phyloP scores from a whole-genome alignment of 441 rosid genomes.

The Macaranga tanarius region DNA sequence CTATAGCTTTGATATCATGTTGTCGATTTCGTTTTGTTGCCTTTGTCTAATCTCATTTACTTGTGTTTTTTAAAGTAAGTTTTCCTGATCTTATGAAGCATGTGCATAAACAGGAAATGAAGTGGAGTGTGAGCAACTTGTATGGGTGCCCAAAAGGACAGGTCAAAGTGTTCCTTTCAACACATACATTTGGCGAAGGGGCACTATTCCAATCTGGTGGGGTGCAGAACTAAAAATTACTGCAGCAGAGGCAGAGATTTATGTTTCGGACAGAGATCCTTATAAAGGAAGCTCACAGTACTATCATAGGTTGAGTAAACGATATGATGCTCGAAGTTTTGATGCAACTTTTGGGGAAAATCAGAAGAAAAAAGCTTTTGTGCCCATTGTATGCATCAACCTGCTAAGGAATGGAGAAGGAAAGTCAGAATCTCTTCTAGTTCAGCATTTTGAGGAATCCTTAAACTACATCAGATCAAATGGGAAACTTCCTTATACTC shows the following conservation, averaged over 20 bases:
- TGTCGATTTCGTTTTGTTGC: slow-evolving; percentile 9
- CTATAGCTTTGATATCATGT: slow-evolving; percentile 17
- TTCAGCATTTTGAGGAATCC: slow-evolving; percentile 90
- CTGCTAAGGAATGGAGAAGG: slow-evolving; percentile 89
- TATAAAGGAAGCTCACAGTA: slow-evolving; percentile 88
- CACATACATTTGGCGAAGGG: slow-evolving; percentile 91
- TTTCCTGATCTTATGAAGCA: slow-evolving; percentile 35
- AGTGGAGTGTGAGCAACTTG: slow-evolving; percentile 98
- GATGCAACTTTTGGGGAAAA: slow-evolving; percentile 56
- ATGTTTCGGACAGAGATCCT: slow-evolving; percentile 83
- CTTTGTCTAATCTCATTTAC: slow-evolving; percentile 7
- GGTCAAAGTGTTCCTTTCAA: slow-evolving; percentile 85
- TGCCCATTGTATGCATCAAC: slow-evolving; percentile 84
- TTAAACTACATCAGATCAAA: slow-evolving; percentile 64
- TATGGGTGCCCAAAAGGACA: slow-evolving; percentile 80
- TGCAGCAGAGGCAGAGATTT: slow-evolving; percentile 95
- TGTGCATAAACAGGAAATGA: slow-evolving; percentile 77
- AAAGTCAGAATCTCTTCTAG: slow-evolving; percentile 87
- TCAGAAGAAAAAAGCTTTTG: slow-evolving; percentile 66
- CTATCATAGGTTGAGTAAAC: slow-evolving; percentile 79
- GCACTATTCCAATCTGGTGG: slow-evolving; percentile 99
- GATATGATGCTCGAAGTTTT: slow-evolving; percentile 75
- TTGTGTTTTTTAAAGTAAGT: slow-evolving; percentile 18
- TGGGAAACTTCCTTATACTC: slow-evolving; percentile 71
- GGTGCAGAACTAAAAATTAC: slow-evolving; percentile 95